These are phyloP conservation scores for Podospora appendiculata DNA, from an alignment of 495 filamentous ascomycete species.

Conservation along the genomic window DNA sequence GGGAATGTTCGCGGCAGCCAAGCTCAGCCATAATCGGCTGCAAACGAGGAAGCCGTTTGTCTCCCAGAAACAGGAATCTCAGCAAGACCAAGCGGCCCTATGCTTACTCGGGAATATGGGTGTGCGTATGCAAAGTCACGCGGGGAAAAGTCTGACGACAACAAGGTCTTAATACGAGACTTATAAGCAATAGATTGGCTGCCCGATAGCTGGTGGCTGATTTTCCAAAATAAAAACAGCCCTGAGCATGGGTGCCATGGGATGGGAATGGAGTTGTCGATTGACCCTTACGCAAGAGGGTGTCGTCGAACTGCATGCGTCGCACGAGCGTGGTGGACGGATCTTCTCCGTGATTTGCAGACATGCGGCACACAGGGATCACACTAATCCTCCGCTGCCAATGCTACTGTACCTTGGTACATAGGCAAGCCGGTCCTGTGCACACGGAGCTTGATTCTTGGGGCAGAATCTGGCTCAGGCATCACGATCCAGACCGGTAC, in stretches of 20 bases:
- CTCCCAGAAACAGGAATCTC: not conserved
- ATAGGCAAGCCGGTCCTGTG: constrained; percentile 1
- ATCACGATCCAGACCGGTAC: not conserved
- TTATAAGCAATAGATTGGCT: constrained; percentile 6
- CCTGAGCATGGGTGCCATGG: constrained; percentile 1
- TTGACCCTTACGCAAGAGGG: constrained; percentile 2
- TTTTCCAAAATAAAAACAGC: constrained; percentile 1
- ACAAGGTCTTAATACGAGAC: constrained; percentile 7
- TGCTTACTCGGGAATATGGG: constrained; percentile 11
- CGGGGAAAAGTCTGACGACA: constrained; percentile 7
- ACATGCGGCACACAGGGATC: constrained; percentile 2
- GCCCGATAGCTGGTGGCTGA: constrained; percentile 7
- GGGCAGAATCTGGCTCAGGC: too few species aligned
- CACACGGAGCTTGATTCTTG: not conserved
- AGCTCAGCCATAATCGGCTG: not conserved
- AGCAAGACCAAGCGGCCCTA: not conserved
- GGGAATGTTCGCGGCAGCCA: not conserved
- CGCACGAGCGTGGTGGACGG: constrained; percentile 1
- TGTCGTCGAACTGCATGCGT: constrained; percentile 8
- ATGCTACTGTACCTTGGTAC: constrained; percentile 1
- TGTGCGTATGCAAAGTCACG: constrained; percentile 6
- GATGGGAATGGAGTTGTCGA: constrained; percentile 3
- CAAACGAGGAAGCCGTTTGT: not conserved
- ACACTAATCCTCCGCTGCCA: constrained; percentile 2
- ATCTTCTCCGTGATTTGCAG: constrained; percentile 9